Base-by-base conservation (phyloP, 306 rosid species). In the Cicer arietinum region DNA sequence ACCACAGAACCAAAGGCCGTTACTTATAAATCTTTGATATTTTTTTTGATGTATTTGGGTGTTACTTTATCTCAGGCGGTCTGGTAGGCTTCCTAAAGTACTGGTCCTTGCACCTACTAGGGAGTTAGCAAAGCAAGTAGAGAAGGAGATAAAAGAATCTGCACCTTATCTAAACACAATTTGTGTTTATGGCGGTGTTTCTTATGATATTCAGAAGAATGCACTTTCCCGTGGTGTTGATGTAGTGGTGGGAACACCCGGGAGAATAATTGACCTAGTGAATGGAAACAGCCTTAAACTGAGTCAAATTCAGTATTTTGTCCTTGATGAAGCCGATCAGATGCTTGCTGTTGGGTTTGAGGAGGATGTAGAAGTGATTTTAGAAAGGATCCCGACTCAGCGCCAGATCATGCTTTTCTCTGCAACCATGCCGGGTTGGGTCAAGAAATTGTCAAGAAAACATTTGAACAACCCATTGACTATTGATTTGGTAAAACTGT, bases 331-430 rank as follows among this genome's bases (percentile, higher is more conserved):
- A 89, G 99, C 99, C 17, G 99, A 94, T 86, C 97, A 83, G 85
- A 94, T 94, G 99, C 99, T 94, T 84, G 97, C 97, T 20, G 99
- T 94, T 78, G 99, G 97, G 76, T 94, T 94, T 85, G 99, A 94
- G 90, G 98, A 94, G 82, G 96, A 86, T 80, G 99, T 94, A 79
- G 99, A 94, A 90, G 18, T 77, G 14, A 94, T 94, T 79, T 82
- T 94, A 16, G 86, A 92, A 67, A 84, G 74, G 56, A 92, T 94
- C 74, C 99, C 98, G 35, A 45, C 95, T 51, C 48, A 82, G 82
- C 78, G 96, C 67, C 97, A 94, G 79, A 94, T 87, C 83, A 92
- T 94, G 99, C 99, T 94, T 74, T 94, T 94, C 81, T 92, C 98
- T 57, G 99, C 98, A 46, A 94, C 99, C 61, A 94, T 94, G 96